Conservation (phyloP, 129 eudicot species). For the Deinandra increscens region DNA sequence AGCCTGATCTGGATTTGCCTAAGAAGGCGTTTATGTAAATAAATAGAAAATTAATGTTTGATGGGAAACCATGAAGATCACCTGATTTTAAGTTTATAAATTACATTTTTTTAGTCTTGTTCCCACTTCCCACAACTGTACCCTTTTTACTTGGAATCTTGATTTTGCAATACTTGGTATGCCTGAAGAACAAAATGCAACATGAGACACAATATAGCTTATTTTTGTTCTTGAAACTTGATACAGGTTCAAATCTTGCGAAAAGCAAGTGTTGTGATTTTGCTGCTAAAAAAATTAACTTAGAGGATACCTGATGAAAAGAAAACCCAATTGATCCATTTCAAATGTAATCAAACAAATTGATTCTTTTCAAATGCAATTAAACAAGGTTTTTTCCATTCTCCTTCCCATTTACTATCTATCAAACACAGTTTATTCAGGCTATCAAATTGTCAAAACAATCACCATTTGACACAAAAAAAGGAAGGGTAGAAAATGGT, state of each 20-base stretch:
- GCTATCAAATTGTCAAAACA: not conserved
- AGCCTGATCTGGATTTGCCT: slow-evolving; percentile 70
- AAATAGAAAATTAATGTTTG: not conserved
- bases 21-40: slow-evolving; percentile 45
- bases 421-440: slow-evolving; percentile 11
- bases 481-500: slow-evolving; percentile 8
- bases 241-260: too few species aligned
- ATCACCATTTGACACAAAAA: slow-evolving; percentile 7
- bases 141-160: too few species aligned
- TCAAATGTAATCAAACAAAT: too few species aligned
- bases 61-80: not conserved
- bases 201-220: not conserved
- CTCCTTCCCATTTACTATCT: slow-evolving; percentile 3
- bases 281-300: too few species aligned
- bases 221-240: not conserved
- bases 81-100: too few species aligned
- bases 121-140: too few species aligned
- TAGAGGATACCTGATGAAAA: not conserved
- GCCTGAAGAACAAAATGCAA: too few species aligned
- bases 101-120: too few species aligned
- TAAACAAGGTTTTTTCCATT: slow-evolving; percentile 7
- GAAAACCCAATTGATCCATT: slow-evolving; percentile 8
- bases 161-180: too few species aligned
- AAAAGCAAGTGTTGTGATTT: too few species aligned
- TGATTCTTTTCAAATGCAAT: slow-evolving; percentile 16